Conservation (phyloP, 2,329 filamentous ascomycete species). For the Dactylonectria estremocensis region DNA sequence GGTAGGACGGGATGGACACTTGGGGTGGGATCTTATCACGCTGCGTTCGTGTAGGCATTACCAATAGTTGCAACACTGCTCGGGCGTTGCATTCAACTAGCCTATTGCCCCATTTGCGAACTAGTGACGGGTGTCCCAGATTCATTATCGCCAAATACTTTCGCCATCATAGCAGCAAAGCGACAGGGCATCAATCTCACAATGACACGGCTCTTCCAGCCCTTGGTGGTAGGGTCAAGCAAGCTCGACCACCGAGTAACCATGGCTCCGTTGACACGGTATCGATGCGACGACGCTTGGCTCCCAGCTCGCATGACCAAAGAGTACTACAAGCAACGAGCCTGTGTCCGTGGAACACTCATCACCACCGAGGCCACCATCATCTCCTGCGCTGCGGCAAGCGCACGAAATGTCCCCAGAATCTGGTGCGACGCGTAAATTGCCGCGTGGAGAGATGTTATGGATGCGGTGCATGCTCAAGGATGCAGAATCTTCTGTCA, state of each 20-base stretch:
- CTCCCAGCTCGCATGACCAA: conserved; percentile 24
- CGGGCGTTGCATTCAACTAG: background rate
- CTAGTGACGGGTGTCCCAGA: background rate
- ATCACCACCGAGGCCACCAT: conserved; percentile 33
- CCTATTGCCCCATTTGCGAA: background rate
- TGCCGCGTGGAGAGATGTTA: conserved; percentile 15
- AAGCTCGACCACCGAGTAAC: background rate
- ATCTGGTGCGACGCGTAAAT: conserved; percentile 29
- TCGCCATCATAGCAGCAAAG: background rate
- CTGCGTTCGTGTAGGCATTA: background rate
- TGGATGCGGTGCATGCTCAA: conserved; percentile 20
- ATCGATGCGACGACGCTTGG: conserved; percentile 6
- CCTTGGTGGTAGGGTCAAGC: background rate
- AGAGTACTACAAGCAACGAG: conserved; percentile 35
- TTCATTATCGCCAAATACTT: background rate
- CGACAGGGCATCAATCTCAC: background rate
- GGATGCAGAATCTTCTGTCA: conserved; percentile 31
- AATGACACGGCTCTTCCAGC: background rate
- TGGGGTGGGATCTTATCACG: background rate
- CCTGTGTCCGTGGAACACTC: conserved; percentile 31
- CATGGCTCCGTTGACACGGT: background rate
- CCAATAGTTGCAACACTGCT: background rate
- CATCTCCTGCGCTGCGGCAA: conserved; percentile 29
- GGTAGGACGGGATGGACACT: background rate
- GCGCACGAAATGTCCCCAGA: conserved; percentile 9